Evolutionary conservation across 768 basidiomycete genomes (phyloP).

Genomic region (Tricholoma bakamatsutake): DNA sequence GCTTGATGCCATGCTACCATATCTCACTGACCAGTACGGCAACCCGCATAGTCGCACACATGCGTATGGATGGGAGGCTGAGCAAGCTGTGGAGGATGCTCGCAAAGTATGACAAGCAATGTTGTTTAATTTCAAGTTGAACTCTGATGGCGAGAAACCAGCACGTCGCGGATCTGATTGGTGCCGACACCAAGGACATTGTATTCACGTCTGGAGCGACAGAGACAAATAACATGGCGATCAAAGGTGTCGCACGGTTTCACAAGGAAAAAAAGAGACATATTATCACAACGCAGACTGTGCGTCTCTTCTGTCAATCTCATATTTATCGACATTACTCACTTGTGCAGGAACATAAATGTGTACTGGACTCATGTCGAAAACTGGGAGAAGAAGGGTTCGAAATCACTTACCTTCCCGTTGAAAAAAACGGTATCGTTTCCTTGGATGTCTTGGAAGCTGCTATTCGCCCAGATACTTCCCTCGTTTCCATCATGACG

Average conservation of each 20-base stretch:
- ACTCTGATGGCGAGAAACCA: constrained; percentile 24
- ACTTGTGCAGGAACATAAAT: constrained; percentile 87
- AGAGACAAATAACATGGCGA: constrained; percentile 94
- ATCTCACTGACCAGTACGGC: constrained; percentile 90
- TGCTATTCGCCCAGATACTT: constrained; percentile 89
- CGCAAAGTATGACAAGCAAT: constrained; percentile 52
- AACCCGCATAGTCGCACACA: constrained; percentile 98
- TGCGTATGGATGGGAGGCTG: constrained; percentile 99
- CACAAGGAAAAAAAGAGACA: constrained; percentile 91
- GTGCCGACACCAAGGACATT: constrained; percentile 92
- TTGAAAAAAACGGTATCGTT: constrained; percentile 79
- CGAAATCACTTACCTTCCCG: constrained; percentile 96
- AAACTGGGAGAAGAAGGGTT: constrained; percentile 95
- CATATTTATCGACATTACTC: not conserved
- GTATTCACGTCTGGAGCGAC: constrained; percentile 98
- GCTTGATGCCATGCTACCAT: constrained; percentile 95
- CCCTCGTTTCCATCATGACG: constrained; percentile 95
- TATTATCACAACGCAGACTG: constrained; percentile 92
- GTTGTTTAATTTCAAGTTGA: not conserved
- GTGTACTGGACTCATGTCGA: constrained; percentile 95
- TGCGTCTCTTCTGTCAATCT: constrained; percentile 22
- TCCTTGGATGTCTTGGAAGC: constrained; percentile 73
- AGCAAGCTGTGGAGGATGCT: constrained; percentile 88
- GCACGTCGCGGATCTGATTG: constrained; percentile 89
- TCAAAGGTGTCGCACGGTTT: constrained; percentile 96